These are phyloP conservation scores for Daldinia sp. DNA, from an alignment of 2,329 filamentous ascomycete species.

Conservation along the genomic window DNA sequence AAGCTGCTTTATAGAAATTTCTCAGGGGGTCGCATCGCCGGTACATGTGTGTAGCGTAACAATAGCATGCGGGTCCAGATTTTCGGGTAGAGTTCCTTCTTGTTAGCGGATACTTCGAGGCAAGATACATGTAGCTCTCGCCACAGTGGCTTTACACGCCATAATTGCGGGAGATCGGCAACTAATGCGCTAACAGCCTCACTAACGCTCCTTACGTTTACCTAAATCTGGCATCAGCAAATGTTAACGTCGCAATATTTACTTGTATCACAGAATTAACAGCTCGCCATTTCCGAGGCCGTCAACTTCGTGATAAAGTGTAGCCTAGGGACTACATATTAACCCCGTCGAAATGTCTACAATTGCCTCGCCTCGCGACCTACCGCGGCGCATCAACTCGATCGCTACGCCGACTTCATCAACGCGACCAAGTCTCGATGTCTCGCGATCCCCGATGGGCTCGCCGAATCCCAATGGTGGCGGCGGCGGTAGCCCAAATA, in stretches of 20 bases:
- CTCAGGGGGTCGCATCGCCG: no score
- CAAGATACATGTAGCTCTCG: conserved; percentile 16
- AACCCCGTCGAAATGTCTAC: conserved; percentile 63
- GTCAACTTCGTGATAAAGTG: background rate
- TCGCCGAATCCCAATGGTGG: conserved; percentile 58
- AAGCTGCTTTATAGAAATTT: no score
- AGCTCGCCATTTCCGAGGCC: background rate
- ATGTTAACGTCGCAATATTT: conserved; percentile 7
- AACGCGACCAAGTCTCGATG: conserved; percentile 76
- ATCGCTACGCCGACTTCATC: conserved; percentile 76
- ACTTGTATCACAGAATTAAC: background rate
- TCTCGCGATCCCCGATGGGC: conserved; percentile 64
- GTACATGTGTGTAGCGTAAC: background rate
- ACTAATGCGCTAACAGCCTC: conserved; percentile 25
- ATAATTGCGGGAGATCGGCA: conserved; percentile 31
- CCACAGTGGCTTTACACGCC: conserved; percentile 42
- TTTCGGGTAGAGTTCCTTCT: background rate
- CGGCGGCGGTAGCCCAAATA: conserved; percentile 40
- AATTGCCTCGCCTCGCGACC: conserved; percentile 69
- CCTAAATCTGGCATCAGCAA: conserved; percentile 13
- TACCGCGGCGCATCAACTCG: conserved; percentile 63
- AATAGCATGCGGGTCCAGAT: background rate
- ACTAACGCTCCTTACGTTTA: conserved; percentile 5
- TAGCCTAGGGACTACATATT: background rate
- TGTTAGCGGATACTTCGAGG: background rate